Evolutionary conservation across 2,329 filamentous ascomycete species (phyloP).

Genomic region (Aspergillus sp.): DNA sequence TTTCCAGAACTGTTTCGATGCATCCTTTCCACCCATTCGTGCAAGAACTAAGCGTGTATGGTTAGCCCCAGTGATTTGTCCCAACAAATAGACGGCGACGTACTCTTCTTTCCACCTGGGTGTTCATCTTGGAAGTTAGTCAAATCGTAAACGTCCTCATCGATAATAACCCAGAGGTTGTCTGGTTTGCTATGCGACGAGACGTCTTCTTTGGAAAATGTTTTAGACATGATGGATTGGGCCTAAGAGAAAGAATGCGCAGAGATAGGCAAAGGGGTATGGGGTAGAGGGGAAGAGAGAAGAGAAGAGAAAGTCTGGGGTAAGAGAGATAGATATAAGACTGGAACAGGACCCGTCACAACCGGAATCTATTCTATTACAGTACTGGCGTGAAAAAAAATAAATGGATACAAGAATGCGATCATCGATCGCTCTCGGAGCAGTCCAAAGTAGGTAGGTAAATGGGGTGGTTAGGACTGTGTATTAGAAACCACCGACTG

Average conservation of each 20-base stretch:
- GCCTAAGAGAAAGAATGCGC: slow-evolving; percentile 1
- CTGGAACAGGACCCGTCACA: no score
- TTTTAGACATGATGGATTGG: slow-evolving; percentile 69
- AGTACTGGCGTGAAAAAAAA: no score
- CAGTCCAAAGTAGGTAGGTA: no score
- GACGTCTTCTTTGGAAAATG: slow-evolving; percentile 78
- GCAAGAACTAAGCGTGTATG: slow-evolving; percentile 49
- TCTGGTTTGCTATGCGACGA: slow-evolving; percentile 85
- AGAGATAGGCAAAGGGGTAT: slow-evolving; percentile 7
- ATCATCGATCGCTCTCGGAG: no score
- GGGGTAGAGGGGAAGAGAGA: slow-evolving; percentile 1
- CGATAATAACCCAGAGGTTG: slow-evolving; percentile 83
- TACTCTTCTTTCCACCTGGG: slow-evolving; percentile 70
- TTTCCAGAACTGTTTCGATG: slow-evolving; percentile 66
- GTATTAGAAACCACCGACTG: no score
- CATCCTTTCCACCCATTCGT: slow-evolving; percentile 62
- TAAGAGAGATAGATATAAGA: slow-evolving; percentile 3
- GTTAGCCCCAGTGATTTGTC: slow-evolving; percentile 3
- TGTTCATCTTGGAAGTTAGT: slow-evolving; percentile 84
- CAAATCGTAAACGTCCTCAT: slow-evolving; percentile 93
- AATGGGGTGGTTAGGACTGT: no score
- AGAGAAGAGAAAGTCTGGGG: slow-evolving; percentile 3
- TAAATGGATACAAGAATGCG: no score
- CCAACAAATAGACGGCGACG: slow-evolving; percentile 14
- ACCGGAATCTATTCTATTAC: no score